phyloP scores from a whole-genome alignment of 2,329 filamentous ascomycete genomes.

The Cladophialophora chaetospira region DNA sequence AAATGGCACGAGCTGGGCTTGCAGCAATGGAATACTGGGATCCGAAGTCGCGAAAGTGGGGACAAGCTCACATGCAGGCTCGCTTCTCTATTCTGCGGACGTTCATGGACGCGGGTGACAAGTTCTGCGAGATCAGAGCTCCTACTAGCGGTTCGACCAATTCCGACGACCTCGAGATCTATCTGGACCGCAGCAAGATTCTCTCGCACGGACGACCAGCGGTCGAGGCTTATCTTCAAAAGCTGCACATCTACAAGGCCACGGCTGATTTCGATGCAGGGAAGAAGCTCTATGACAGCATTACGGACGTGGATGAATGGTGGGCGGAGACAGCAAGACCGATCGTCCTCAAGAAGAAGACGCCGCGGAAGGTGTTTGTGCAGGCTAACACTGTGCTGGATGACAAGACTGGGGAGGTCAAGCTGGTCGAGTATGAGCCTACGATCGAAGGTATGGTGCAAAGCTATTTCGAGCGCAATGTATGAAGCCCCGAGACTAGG shows the following conservation, averaged over 20 bases:
- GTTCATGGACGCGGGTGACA: slow-evolving; percentile 81
- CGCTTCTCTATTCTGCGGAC: slow-evolving; percentile 77
- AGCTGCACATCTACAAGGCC: slow-evolving; percentile 88
- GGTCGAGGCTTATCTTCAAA: slow-evolving; percentile 84
- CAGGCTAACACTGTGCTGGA: slow-evolving; percentile 85
- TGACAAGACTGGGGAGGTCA: slow-evolving; percentile 68
- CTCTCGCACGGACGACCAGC: slow-evolving; percentile 78
- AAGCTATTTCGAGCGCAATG: slow-evolving; percentile 69
- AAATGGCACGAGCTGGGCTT: slow-evolving; percentile 92
- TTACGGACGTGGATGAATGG: slow-evolving; percentile 82
- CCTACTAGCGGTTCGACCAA: slow-evolving; percentile 56
- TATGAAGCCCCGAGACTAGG: slow-evolving; percentile 35
- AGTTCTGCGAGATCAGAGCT: slow-evolving; percentile 82
- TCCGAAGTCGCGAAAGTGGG: slow-evolving; percentile 86
- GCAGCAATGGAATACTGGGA: slow-evolving; percentile 93
- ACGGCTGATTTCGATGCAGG: slow-evolving; percentile 81
- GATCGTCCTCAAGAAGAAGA: slow-evolving; percentile 61
- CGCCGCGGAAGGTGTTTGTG: slow-evolving; percentile 74
- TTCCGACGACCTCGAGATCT: slow-evolving; percentile 78
- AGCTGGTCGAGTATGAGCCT: slow-evolving; percentile 82
- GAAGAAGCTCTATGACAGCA: slow-evolving; percentile 76
- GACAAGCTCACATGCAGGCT: slow-evolving; percentile 87
- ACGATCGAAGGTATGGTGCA: slow-evolving; percentile 78
- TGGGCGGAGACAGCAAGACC: slow-evolving; percentile 77
- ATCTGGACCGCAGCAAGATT: slow-evolving; percentile 83